Evolutionary conservation across 306 rosid species (phyloP), one percentile per base, ranked within the genome.

Genomic region (Amphicarpaea edgeworthii): DNA sequence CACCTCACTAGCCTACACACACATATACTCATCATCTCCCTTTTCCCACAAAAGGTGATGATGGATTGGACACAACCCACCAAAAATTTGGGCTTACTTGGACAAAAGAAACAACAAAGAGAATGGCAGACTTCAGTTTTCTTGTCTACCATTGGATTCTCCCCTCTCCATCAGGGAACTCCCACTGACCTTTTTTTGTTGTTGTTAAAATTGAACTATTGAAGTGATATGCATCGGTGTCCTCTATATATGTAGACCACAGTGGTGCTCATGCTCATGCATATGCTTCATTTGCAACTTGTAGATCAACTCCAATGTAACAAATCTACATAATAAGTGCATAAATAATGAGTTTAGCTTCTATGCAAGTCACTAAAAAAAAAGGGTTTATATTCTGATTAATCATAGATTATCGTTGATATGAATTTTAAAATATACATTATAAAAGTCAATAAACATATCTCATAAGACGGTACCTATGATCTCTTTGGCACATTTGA

Each of bases 131-230:
- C 87, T 83, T 26, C 66, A 59, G 62, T 78, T 79, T 80, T 89
- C 74, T 47, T 79, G 85, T 83, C 84, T 77, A 85, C 90, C 85
- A 61, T 76, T 72, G 64, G 83, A 89, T 72, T 82, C 86, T 83
- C 88, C 91, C 87, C 77, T 86, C 90, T 85, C 93, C 93, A 80
- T 79, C 38, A 62, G 84, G 91, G 89, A 87, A 74, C 72, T 75
- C 78, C 83, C 80, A 53, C 32, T 78, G 78, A 57, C 57, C 60
- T 68, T 59, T 83, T 28, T 59, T 83, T 28, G 82, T 83, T 28
- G 53, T 83, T 28, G 82, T 67, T 84, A 45, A 76, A 68, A 51
- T 70, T 90, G 83, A 77, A 72, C 76, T 43, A 51, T 70, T 90
- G 83, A 77, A 72, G 78, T 43, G 65, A 68, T n/a, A n/a, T 87